Percentiles rank a stretch among this genome's conserved stretches.
phyloP scores from a whole-genome alignment of 169 alveolate species.

The Plasmodium vivax region DNA sequence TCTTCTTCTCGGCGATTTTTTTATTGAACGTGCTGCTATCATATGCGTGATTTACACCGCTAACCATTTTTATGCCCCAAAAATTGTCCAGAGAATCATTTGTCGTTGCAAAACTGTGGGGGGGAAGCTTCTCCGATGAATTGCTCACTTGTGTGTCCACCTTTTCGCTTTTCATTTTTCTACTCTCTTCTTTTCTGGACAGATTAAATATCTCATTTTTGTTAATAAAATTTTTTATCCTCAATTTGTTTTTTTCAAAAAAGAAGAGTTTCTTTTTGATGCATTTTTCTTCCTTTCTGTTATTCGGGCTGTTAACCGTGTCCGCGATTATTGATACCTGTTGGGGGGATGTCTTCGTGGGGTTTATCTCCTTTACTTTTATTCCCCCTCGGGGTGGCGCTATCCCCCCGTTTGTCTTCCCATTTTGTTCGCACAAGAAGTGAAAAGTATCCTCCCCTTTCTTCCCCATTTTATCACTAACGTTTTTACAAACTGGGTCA shows the following conservation, averaged over 20 bases:
- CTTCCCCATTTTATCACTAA: not conserved
- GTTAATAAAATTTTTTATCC: slow-evolving; percentile 14
- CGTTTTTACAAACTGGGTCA: not conserved
- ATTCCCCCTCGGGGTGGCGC: not conserved
- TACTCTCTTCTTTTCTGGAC: not conserved
- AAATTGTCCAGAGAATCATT: not conserved
- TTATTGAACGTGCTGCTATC: not conserved
- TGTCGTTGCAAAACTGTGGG: not conserved
- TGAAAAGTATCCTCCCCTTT: not conserved
- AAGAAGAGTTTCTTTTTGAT: slow-evolving; percentile 3
- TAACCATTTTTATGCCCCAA: not conserved
- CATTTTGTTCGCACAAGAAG: not conserved
- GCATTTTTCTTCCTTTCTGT: not conserved
- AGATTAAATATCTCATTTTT: slow-evolving; percentile 25
- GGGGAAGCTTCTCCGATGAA: not conserved
- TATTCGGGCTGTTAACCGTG: not conserved
- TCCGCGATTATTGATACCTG: not conserved
- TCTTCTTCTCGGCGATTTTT: not conserved
- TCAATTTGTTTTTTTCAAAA: slow-evolving; percentile 18
- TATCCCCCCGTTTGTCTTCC: not conserved
- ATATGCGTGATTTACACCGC: not conserved
- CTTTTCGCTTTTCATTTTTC: not conserved
- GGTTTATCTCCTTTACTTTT: not conserved
- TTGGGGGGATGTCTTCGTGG: not conserved
- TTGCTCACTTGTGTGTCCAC: not conserved